These are phyloP conservation scores for Candida germanica DNA, from an alignment of 805 yeast species.

Conservation along the genomic window DNA sequence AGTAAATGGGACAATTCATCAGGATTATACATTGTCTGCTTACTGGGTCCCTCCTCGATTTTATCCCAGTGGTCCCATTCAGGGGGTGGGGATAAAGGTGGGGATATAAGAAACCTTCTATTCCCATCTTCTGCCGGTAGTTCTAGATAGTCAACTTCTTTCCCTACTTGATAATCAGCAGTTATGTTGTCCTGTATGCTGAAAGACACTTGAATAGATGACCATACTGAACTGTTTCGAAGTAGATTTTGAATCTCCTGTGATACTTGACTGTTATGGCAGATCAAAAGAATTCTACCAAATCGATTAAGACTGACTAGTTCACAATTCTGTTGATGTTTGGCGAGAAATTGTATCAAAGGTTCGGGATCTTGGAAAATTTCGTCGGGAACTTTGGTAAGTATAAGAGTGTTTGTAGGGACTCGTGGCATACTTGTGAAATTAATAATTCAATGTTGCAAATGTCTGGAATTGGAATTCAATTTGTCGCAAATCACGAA, in stretches of 20 bases:
- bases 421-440: constrained; percentile 11
- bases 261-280: constrained; percentile 24
- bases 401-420: constrained; percentile 36
- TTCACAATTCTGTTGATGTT: constrained; percentile 25
- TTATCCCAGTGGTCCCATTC: constrained; percentile 44
- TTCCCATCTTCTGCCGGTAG: constrained; percentile 38
- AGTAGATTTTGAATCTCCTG: constrained; percentile 18
- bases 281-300: constrained; percentile 32
- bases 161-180: constrained; percentile 10
- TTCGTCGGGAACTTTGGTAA: constrained; percentile 24
- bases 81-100: constrained; percentile 43
- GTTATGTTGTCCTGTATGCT: constrained; percentile 34
- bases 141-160: constrained; percentile 30
- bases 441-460: not conserved
- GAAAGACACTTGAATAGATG: constrained; percentile 20
- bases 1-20: constrained; percentile 40
- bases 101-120: constrained; percentile 40
- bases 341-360: constrained; percentile 24
- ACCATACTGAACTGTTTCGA: constrained; percentile 14
- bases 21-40: constrained; percentile 33
- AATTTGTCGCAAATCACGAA: too few species aligned
- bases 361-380: constrained; percentile 24
- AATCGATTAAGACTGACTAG: constrained; percentile 32
- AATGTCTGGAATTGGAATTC: not conserved
- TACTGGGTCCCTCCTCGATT: constrained; percentile 41